Base-by-base conservation (phyloP, 192 early-diverging fungal genomes). In the Mortierella antarctica region DNA sequence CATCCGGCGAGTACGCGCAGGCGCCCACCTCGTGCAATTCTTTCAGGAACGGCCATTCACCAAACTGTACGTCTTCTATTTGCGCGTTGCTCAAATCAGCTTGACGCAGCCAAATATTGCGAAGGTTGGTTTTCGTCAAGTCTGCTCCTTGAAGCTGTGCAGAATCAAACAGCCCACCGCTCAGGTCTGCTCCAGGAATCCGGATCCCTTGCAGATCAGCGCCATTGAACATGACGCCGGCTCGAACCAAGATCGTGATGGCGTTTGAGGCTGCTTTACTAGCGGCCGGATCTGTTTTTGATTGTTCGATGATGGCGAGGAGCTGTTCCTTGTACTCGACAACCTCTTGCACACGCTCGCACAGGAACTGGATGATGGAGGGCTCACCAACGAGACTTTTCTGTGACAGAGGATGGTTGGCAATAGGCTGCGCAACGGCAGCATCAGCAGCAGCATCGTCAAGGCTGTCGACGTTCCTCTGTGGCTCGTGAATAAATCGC, bases 131-230 rank as follows among this genome's bases (percentile, higher is more conserved):
- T 17, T 21, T 21, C 1, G 44, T 20, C 14, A 67, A 20, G 44
- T 67, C 55, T 0, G 54, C 65, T 48, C 53, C 65, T 57, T 56
- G 13, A 5, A 67, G 18, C 15, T 12, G 40, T 9, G 11, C 65
- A 54, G 58, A 60, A 60, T 60, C 58, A 45, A 60, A 60, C 5
- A 11, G 39, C 8, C 63, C 63, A 7, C 51, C 41, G 8, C 52
- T 55, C 41, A 66, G n/a, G 45, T 66, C 64, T 4, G 64, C 64
- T 4, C 52, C 52, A 17, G 52, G 64, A 66, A 66, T 66, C 5
- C 39, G 51, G 41, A 66, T 42, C 3, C 64, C 31, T 20, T 18
- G 6, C 14, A 66, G 41, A 56, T 66, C 64, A 18, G 52, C 52
- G 9, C 52, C 64, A 53, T 66, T 44, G 53, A 66, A 66, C 45